Conservation (phyloP, 345 rosid species). For the Syzygium jambos region DNA sequence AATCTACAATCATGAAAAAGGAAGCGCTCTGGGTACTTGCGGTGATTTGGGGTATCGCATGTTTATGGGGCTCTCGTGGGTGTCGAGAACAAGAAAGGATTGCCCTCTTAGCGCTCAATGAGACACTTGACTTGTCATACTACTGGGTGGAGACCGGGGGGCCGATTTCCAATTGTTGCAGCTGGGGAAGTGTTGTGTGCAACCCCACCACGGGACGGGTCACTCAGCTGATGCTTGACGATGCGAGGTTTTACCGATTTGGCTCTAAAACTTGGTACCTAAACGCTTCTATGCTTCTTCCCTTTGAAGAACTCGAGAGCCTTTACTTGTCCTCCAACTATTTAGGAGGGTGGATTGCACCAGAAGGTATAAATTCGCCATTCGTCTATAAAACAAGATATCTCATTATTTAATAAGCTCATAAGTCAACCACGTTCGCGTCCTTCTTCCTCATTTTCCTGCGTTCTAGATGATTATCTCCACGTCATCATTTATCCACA, state of each 20-base stretch:
- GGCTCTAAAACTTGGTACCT: neutral
- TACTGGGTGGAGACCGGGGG: accelerated
- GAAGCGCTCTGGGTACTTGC: too few species aligned
- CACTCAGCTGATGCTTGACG: accelerated
- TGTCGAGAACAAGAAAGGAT: accelerated
- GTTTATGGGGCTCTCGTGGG: too few species aligned
- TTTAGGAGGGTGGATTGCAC: neutral
- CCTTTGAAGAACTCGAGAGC: neutral
- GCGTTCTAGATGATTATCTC: accelerated
- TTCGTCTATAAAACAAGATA: accelerated
- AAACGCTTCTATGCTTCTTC: neutral
- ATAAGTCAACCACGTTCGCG: accelerated
- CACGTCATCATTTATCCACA: accelerated
- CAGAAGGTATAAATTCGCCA: accelerated
- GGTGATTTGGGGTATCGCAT: too few species aligned
- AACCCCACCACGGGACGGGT: neutral
- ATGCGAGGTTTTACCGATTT: accelerated
- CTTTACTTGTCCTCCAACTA: accelerated
- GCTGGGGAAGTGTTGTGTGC: accelerated
- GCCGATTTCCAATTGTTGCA: neutral
- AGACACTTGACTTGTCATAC: accelerated
- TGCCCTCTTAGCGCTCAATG: accelerated
- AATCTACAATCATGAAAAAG: too few species aligned
- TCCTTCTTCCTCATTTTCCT: too few species aligned
- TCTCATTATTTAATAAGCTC: neutral